Evolutionary conservation across 257 asterid species (phyloP).

Genomic region (Rubia yunnanensis): DNA sequence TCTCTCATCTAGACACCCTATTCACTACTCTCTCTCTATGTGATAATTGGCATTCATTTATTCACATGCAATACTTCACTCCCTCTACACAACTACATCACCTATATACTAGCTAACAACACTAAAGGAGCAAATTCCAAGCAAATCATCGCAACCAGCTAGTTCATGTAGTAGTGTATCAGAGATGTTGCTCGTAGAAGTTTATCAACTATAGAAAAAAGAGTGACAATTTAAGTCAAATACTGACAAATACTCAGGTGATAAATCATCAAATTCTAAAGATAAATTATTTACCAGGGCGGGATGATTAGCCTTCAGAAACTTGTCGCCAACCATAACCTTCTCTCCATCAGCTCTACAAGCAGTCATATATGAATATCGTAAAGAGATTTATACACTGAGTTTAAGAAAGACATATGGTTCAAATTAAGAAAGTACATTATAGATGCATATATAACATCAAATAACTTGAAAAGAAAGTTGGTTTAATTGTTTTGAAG

Average conservation of each 20-base stretch:
- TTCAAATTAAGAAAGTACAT: neutral
- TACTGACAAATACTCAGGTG: neutral
- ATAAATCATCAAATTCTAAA: neutral
- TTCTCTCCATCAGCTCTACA: conserved; percentile 75
- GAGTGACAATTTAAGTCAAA: conserved; percentile 1
- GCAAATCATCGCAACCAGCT: neutral
- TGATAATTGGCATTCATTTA: too few species aligned
- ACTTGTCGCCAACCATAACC: conserved; percentile 69
- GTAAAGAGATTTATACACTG: too few species aligned
- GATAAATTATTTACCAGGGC: conserved; percentile 43
- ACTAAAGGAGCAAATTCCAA: neutral
- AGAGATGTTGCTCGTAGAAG: conserved; percentile 69
- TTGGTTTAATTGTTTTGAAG: neutral
- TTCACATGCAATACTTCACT: neutral
- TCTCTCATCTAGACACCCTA: neutral
- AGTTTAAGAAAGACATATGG: too few species aligned
- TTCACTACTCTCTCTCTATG: neutral
- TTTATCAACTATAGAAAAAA: conserved; percentile 58
- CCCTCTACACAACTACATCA: neutral
- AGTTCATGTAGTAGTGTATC: conserved; percentile 18
- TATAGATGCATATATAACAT: neutral
- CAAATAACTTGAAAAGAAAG: neutral
- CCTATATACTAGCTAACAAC: neutral
- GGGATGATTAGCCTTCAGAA: conserved; percentile 72
- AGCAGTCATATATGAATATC: conserved; percentile 15